Base-by-base conservation (phyloP, 2,329 filamentous ascomycete genomes). In the Sphaerostilbella broomeana region DNA sequence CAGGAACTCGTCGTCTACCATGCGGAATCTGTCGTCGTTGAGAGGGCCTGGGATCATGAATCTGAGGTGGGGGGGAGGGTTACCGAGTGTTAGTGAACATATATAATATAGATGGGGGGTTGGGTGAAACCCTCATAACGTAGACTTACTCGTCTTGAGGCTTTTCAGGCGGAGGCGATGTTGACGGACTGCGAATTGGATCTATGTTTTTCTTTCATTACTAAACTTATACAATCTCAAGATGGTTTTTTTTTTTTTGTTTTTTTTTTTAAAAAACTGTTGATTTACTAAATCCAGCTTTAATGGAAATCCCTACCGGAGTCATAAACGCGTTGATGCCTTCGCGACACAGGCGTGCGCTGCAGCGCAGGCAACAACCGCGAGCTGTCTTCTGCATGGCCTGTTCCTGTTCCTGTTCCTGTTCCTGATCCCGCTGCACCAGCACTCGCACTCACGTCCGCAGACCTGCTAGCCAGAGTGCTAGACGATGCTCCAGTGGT, bases 1-100 rank as follows among this genome's bases (percentile, higher is more conserved):
- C 15, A 82, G 63, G 47, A 92, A 77, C 49, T 90, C 85, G 51
- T 92, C 86, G 58, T 90, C 86, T 0, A 92, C 86, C 82, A 90
- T 89, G 51, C 84, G 80, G 59, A 77, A 90, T 39, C 63, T 64
- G 54, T 89, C 84, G 56, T 92, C 86, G n/a, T 70, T 60, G 4
- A 73, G 66, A n/a, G 73, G 58, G 3, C 79, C 80, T 32, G 77
- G 69, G 3, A 68, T 64, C 82, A 90, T 88, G 55, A 70, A 70
- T 20, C 76, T 79, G 38, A 8, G 6, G 12, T 12, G 25, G 6
- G 10, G 13, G 17, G 8, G 16, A 4, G 5, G 19, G 22, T 28
- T 11, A 21, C 24, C 17, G 16, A 11, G n/a, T 17, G 12, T 9
- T 10, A 6, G n/a, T 8, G 15, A 30, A 20, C 8, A 15, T 2